phyloP scores from a whole-genome alignment of 2,329 filamentous ascomycete genomes.

The Fusarium sp. region DNA sequence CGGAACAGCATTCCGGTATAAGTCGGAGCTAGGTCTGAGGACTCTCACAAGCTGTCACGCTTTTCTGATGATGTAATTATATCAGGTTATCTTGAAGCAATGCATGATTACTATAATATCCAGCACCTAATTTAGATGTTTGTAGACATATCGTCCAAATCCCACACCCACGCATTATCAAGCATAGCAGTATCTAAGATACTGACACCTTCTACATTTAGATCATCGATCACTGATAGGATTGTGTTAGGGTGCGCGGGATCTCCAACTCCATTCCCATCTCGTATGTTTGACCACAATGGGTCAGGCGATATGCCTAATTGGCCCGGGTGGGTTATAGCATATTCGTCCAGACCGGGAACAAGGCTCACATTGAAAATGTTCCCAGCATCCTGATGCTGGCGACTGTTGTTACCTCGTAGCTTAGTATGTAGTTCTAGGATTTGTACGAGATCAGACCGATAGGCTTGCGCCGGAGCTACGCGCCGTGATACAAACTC shows the following conservation, averaged over 20 bases:
- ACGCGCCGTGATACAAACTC: conserved; percentile 35
- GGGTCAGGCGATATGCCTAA: conserved; percentile 27
- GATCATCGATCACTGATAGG: conserved; percentile 33
- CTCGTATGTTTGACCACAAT: conserved; percentile 29
- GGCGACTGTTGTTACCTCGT: neutral
- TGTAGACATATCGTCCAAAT: conserved; percentile 9
- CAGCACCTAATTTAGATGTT: neutral
- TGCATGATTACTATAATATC: neutral
- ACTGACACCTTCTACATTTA: conserved; percentile 12
- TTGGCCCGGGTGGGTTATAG: conserved; percentile 13
- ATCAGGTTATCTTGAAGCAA: neutral
- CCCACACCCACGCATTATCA: conserved; percentile 32
- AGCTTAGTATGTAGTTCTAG: conserved; percentile 32
- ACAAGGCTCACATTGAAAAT: neutral
- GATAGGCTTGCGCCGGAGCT: conserved; percentile 35
- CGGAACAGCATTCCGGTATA: conserved; percentile 18
- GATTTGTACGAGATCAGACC: conserved; percentile 29
- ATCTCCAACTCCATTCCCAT: neutral
- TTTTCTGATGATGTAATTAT: neutral
- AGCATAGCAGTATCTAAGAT: conserved; percentile 20
- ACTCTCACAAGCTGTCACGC: neutral
- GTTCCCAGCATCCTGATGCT: neutral
- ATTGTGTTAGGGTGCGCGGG: conserved; percentile 21
- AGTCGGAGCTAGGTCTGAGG: neutral
- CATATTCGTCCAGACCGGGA: conserved; percentile 14